phyloP scores from a whole-genome alignment of 2,329 filamentous ascomycete species.

The Colletotrichum orbiculare region DNA sequence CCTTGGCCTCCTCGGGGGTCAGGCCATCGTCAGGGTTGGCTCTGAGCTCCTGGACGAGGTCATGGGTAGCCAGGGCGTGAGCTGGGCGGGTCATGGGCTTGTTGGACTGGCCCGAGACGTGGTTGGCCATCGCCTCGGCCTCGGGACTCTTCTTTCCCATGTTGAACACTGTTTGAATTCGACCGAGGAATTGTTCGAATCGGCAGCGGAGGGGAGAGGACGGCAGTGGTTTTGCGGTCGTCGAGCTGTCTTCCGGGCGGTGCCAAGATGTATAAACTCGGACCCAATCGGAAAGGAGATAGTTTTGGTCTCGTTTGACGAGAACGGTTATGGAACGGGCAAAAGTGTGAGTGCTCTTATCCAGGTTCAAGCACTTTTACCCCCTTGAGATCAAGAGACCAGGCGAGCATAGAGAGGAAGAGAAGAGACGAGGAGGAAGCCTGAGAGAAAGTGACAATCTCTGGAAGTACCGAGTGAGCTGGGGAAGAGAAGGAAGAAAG shows the following conservation, averaged over 20 bases:
- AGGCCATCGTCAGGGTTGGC: conserved; percentile 69
- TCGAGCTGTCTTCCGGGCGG: conserved; percentile 3
- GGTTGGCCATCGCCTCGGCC: conserved; percentile 40
- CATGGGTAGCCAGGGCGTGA: conserved; percentile 67
- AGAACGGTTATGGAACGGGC: conserved; percentile 25
- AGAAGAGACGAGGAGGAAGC: conserved; percentile 1
- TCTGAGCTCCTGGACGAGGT: conserved; percentile 64
- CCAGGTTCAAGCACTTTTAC: conserved; percentile 36
- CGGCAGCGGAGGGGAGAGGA: neutral
- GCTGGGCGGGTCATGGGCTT: conserved; percentile 69
- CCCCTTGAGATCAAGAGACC: conserved; percentile 33
- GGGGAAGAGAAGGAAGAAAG: neutral
- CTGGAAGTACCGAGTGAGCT: conserved; percentile 24
- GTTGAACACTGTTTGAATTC: conserved; percentile 10
- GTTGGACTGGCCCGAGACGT: conserved; percentile 56
- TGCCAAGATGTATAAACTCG: conserved; percentile 16
- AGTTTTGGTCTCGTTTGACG: conserved; percentile 1
- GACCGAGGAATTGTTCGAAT: neutral
- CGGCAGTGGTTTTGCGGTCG: neutral
- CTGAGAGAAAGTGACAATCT: conserved; percentile 8
- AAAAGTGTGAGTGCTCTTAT: conserved; percentile 36
- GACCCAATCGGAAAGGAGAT: conserved; percentile 12
- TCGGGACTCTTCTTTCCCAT: conserved; percentile 41
- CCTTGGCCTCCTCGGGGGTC: conserved; percentile 62
- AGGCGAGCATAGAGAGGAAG: conserved; percentile 30